These are phyloP conservation scores for Camellia oleifera DNA, from an alignment of 179 eudicot genomes.

Conservation along the genomic window DNA sequence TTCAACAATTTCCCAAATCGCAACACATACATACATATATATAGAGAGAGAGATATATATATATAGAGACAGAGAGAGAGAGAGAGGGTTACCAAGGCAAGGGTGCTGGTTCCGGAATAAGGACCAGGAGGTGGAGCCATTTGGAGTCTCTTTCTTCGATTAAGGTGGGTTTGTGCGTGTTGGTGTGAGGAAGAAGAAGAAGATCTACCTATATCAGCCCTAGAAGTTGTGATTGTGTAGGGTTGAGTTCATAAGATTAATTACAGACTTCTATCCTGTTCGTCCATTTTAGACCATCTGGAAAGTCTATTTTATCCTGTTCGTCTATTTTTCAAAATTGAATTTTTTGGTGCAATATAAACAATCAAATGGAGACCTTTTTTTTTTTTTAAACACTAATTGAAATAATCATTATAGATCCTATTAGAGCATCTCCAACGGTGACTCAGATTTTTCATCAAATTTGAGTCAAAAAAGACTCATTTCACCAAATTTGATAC, in stretches of 20 bases:
- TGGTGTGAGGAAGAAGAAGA: not conserved
- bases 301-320: too few species aligned
- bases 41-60: too few species aligned
- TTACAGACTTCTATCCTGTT: not conserved
- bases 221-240: conserved; percentile 1
- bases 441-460: too few species aligned
- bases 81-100: conserved; percentile 17
- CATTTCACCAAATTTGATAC: too few species aligned
- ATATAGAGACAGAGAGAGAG: not conserved
- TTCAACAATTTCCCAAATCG: conserved; percentile 12
- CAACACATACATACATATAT: not conserved
- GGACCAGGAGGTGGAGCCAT: conserved; percentile 21
- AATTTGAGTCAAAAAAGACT: too few species aligned
- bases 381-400: too few species aligned
- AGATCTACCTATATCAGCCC: conserved; percentile 8
- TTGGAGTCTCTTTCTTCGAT: not conserved
- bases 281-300: not conserved
- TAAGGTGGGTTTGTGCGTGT: not conserved
- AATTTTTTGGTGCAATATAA: too few species aligned
- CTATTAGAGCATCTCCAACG: too few species aligned
- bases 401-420: too few species aligned
- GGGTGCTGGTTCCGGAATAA: conserved; percentile 21
- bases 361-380: too few species aligned
- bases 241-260: not conserved
- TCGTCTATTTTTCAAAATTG: too few species aligned